phyloP scores from a whole-genome alignment of 768 basidiomycete genomes.

The Hericium rajendrae region DNA sequence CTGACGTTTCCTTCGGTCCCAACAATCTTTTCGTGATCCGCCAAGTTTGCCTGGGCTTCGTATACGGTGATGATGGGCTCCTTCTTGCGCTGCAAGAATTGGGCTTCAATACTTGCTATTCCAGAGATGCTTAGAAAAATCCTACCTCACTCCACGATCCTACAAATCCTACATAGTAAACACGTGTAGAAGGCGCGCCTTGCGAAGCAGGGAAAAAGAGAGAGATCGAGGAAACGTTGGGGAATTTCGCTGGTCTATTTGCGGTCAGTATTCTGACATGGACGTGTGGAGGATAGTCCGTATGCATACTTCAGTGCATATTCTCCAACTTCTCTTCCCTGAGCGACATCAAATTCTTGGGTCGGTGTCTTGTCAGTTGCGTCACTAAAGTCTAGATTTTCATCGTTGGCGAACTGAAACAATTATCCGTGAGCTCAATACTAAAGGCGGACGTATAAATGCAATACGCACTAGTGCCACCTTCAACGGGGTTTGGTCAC shows the following conservation, averaged over 20 bases:
- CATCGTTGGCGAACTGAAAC: slow-evolving; percentile 62
- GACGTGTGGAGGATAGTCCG: not conserved
- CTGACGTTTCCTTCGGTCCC: slow-evolving; percentile 60
- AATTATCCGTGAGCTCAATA: not conserved
- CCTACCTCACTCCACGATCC: slow-evolving; percentile 75
- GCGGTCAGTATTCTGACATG: not conserved
- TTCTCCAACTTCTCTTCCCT: slow-evolving; percentile 72
- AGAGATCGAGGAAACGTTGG: slow-evolving; percentile 71
- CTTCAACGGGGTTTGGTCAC: slow-evolving; percentile 64
- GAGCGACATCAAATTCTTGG: slow-evolving; percentile 65
- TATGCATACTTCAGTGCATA: slow-evolving; percentile 66
- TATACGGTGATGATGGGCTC: slow-evolving; percentile 81
- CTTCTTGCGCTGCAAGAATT: slow-evolving; percentile 47
- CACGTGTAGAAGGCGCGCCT: slow-evolving; percentile 63
- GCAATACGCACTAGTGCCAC: slow-evolving; percentile 50
- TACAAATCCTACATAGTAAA: slow-evolving; percentile 82
- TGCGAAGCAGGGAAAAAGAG: slow-evolving; percentile 74
- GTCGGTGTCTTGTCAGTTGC: slow-evolving; percentile 48
- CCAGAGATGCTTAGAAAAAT: not conserved
- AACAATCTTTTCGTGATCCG: slow-evolving; percentile 81
- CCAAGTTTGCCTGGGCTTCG: slow-evolving; percentile 77
- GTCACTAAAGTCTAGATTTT: slow-evolving; percentile 77
- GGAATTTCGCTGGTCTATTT: slow-evolving; percentile 75
- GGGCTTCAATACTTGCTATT: too few relatives aligned
- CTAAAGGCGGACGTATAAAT: not conserved